Evolutionary conservation across 2,329 filamentous ascomycete species (phyloP).

Genomic region (Alternaria arbusti): DNA sequence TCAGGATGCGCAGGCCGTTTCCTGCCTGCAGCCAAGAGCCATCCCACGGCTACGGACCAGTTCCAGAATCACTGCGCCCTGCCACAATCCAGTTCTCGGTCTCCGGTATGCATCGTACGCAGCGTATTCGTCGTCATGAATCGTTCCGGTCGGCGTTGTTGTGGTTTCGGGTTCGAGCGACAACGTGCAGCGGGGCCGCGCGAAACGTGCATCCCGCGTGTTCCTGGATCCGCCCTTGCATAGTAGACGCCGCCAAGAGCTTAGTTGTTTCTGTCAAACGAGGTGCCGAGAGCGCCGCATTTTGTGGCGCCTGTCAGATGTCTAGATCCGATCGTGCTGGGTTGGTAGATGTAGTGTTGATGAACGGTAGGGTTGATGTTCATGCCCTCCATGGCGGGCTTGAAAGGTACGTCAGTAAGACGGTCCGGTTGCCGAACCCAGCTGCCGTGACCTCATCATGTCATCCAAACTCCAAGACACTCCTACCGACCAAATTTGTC

Average conservation of each 20-base stretch:
- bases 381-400: not conserved
- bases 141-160: slow-evolving; percentile 5
- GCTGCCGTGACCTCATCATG: not conserved
- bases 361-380: slow-evolving; percentile 3
- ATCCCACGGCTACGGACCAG: slow-evolving; percentile 11
- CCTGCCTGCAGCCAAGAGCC: slow-evolving; percentile 22
- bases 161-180: slow-evolving; percentile 11
- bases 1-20: slow-evolving; percentile 22
- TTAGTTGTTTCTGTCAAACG: slow-evolving; percentile 29
- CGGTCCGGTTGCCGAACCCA: not conserved
- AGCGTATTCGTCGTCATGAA: not conserved
- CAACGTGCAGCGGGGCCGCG: slow-evolving; percentile 11
- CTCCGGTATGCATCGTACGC: slow-evolving; percentile 11
- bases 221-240: slow-evolving; percentile 18
- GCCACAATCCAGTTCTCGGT: slow-evolving; percentile 8
- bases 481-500: not conserved
- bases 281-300: slow-evolving; percentile 14
- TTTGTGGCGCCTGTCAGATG: slow-evolving; percentile 21
- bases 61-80: slow-evolving; percentile 10
- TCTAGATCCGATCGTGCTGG: slow-evolving; percentile 8
- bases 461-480: not conserved
- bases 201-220: slow-evolving; percentile 30
- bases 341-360: slow-evolving; percentile 1
- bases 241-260: slow-evolving; percentile 28
- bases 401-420: not conserved